phyloP scores from a whole-genome alignment of 345 rosid species.

The Carallia pectinifolia region DNA sequence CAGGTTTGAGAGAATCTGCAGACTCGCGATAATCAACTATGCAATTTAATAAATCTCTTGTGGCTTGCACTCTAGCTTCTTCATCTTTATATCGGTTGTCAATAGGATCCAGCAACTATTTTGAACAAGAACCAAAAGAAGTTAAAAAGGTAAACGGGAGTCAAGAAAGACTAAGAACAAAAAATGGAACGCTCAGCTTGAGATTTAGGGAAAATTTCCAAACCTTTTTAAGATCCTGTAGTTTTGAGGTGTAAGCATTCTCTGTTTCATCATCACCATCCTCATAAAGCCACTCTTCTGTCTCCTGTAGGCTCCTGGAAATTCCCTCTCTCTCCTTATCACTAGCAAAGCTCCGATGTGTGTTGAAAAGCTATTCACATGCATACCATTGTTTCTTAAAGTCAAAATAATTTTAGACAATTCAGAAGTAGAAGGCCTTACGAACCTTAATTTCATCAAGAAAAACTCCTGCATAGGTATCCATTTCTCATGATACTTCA shows the following conservation, averaged over 20 bases:
- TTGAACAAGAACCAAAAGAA: not conserved
- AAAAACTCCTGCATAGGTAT: not conserved
- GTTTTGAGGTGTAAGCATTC: slow-evolving; percentile 47
- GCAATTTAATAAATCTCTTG: slow-evolving; percentile 49
- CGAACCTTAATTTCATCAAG: not conserved
- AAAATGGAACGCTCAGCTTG: not conserved
- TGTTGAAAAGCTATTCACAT: slow-evolving; percentile 53
- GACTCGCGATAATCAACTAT: slow-evolving; percentile 42
- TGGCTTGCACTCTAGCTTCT: slow-evolving; percentile 56
- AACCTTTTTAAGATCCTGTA: slow-evolving; percentile 64
- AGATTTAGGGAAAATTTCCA: slow-evolving; percentile 1
- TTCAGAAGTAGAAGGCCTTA: not conserved
- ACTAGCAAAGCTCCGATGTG: slow-evolving; percentile 52
- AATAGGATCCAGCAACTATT: slow-evolving; percentile 64
- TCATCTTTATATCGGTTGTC: slow-evolving; percentile 61
- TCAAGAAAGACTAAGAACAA: slow-evolving; percentile 1
- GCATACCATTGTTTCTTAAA: slow-evolving; percentile 1
- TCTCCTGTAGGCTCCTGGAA: slow-evolving; percentile 60
- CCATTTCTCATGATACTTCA: not conserved
- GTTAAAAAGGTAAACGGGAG: not conserved
- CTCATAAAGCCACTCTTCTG: slow-evolving; percentile 84
- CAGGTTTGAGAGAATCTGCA: slow-evolving; percentile 50
- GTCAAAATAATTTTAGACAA: not conserved
- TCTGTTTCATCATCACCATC: slow-evolving; percentile 82
- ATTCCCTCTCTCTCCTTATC: slow-evolving; percentile 60